Evolutionary conservation across 73 alveolate species (phyloP), one percentile per base, ranked within the genome.

Genomic region (Paraurostyla sp.): DNA sequence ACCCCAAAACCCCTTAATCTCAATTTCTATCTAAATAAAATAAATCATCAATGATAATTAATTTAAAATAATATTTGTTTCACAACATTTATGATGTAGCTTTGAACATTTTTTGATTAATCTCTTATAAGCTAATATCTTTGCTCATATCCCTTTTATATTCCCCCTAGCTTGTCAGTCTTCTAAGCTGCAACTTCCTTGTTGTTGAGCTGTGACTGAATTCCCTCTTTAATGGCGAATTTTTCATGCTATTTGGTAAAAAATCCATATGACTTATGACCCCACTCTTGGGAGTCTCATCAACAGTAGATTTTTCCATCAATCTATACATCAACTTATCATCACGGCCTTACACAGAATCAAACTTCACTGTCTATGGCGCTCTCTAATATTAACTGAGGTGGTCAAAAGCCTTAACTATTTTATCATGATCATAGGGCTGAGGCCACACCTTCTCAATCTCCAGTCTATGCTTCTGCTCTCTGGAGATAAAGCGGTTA

Each of bases 351-450:
- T 1, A 3, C 1, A 65, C 41, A 38, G 35, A 4, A 36, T 32
- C 33, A 40, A 65, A 65, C 6, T 38, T 40, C 35, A 58, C 43
- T 40, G 41, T 1, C 25, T 36, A 3, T 65, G 7, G 36, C 6
- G 82, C 41, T 65, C 58, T 32, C 7, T 58, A 30, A 38, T 65
- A 65, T 36, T 65, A 6, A 22, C 82, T 65, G 1, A 65, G 36
- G 25, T 40, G 35, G 42, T 65, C 82, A 36, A 65, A 36, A 40
- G 82, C 82, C 11, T 40, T 22, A 15, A 33, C 56, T 36, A 65
- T 65, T 40, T 65, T 65, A 35, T 65, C 58, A 65, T 40, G 35
- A 35, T 65, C 82, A 65, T 65, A 65, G 58, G 82, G 59, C 16
- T 65, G 56, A 18, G 82, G 82, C 20, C 7, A 4, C 16, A 38